Base-by-base conservation (phyloP, 116 monocot species). In the Zostera marina region DNA sequence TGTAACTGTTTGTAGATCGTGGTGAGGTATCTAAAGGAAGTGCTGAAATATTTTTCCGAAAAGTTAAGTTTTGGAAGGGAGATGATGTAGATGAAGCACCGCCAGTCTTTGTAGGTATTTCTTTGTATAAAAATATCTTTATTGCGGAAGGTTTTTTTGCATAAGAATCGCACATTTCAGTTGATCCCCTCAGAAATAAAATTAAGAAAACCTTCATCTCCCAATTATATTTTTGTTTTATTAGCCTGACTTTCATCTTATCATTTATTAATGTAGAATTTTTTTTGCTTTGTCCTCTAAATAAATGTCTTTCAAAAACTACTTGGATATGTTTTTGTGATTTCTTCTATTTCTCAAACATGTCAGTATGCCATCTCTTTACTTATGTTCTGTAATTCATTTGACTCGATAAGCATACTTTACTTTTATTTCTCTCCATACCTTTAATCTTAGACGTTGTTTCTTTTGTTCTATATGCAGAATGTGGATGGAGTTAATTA, bases 91-190 rank as follows among this genome's bases (percentile, higher is more conserved):
- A 96, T 75, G 96, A 96, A 68, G 96, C 96, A 47, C 96, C 96
- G 41, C 96, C 96, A 73, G 85, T 96, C 61, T 96, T 96, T 85
- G 96, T 96, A 89, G 80, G 96, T 85, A 88, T 78, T 72, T 67
- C 38, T 66, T 51, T 40, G 25, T 12, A 19, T 26, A 54, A 17
- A 22, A 43, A 26, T 24, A 7, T 10, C 11, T 62, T 32, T 32
- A 2, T 32, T 32, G 5, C 5, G 32, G 32, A 32, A 32, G 32
- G 4, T 32, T 32, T 32, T 32, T 32, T 1, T 32, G 32, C 32
- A 5, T 32, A 32, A 32, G 0, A 32, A 32, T 32, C 32, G 5
- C 32, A 32, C 32, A 32, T 32, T 32, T 32, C 32, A 32, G 32
- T 32, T 32, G 32, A 32, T 32, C 32, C 32, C 5, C 32, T 32